Base-by-base conservation (phyloP, 1,139 yeast genomes). In the Meyerozyma carpophila region DNA sequence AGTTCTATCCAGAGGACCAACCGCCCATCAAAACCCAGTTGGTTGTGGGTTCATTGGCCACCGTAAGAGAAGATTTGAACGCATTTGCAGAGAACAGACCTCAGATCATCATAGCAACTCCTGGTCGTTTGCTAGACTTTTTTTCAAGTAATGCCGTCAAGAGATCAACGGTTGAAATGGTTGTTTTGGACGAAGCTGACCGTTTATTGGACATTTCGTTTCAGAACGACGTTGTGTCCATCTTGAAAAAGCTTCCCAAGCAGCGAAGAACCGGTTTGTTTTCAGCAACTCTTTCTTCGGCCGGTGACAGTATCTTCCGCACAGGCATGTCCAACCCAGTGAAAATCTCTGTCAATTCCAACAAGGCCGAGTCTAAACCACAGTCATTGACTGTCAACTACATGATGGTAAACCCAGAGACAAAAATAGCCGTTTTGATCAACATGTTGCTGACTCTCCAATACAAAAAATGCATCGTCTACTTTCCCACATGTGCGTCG, bases 241-340 rank as follows among this genome's bases (percentile, higher is more conserved):
- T 90, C 27, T 70, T 90, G 39, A 74, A 78, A 42, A 65, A 74
- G 40, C 67, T 91, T 34, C 96, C 98, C 0, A 84, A 87, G 54
- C 98, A 93, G 65, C 79, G 96, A 57, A 76, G 98, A 57, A 90
- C 96, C 0, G 98, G 98, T 1, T 69, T 91, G 28, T 91, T 90
- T 59, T 88, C 96, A 1, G 98, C 98, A 1, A 91, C 98, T 0
- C 79, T 91, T 39, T 78, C 88, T 1, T 81, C 88, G 41, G 96
- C 96, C 0, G 90, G 88, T 14, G 70, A 74, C 44, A 73, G 75
- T 39, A 76, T 85, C 18, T 84, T 84, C 63, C 77, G 81, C 50
- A 80, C 91, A 0, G 96, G 97, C 13, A 79, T 91, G 78, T 75
- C 95, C 47, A 90, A 91, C 57, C 97, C 98, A 0, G 95, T 90